Evolutionary conservation across 2,329 filamentous ascomycete species (phyloP).

Genomic region (Fusarium sp.): DNA sequence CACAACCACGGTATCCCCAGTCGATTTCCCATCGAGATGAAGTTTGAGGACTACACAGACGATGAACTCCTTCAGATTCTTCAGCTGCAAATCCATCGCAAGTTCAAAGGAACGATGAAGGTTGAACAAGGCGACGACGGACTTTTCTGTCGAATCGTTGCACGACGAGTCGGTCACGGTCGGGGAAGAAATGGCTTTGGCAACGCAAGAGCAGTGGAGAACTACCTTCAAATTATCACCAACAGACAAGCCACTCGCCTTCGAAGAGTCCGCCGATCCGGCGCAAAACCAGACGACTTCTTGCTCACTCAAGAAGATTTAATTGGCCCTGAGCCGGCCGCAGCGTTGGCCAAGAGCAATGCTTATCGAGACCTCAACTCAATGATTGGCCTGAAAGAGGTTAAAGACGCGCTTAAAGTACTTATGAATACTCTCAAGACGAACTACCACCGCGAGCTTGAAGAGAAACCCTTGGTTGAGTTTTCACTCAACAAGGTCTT

Average conservation of each 20-base stretch:
- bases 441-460: conserved; percentile 75
- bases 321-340: conserved; percentile 74
- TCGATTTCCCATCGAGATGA: conserved; percentile 73
- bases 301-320: conserved; percentile 74
- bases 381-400: conserved; percentile 69
- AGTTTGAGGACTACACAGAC: conserved; percentile 77
- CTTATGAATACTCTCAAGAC: conserved; percentile 70
- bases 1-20: conserved; percentile 79
- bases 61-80: conserved; percentile 73
- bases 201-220: conserved; percentile 78
- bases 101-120: conserved; percentile 67
- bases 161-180: conserved; percentile 69
- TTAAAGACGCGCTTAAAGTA: conserved; percentile 70
- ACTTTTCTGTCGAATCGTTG: conserved; percentile 72
- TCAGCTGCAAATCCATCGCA: conserved; percentile 62
- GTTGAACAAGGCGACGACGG: conserved; percentile 69
- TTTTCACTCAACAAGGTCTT: conserved; percentile 77
- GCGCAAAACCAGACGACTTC: conserved; percentile 64
- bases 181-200: conserved; percentile 77
- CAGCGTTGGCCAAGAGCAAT: conserved; percentile 61
- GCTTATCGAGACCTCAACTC: conserved; percentile 69
- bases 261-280: conserved; percentile 56
- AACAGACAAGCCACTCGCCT: conserved; percentile 71
- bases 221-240: conserved; percentile 64
- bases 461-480: conserved; percentile 68